Conservation (phyloP, 345 rosid species). For the Salix arbutifolia region DNA sequence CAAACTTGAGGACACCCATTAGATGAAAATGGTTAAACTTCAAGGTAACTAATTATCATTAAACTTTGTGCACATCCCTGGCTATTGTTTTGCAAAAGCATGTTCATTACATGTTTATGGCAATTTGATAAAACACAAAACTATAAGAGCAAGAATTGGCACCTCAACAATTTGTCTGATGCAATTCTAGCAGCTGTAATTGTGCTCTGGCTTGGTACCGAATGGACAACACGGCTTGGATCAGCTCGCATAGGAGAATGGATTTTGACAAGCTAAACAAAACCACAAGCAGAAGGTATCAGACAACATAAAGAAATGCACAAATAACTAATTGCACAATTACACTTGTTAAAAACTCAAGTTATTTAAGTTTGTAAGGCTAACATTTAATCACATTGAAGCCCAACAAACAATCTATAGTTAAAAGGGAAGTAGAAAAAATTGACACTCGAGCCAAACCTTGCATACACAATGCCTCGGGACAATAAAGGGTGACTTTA, state of each 20-base stretch:
- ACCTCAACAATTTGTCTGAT: constrained; percentile 85
- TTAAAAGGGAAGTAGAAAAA: not conserved
- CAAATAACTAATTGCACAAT: not conserved
- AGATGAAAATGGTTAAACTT: not conserved
- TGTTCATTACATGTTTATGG: not conserved
- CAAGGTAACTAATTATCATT: not conserved
- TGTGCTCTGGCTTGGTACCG: constrained; percentile 56
- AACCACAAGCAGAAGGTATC: constrained; percentile 13
- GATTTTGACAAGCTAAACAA: constrained; percentile 72
- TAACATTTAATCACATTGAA: not conserved
- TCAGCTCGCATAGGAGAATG: constrained; percentile 94
- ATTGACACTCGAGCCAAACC: not conserved
- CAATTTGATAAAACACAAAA: not conserved
- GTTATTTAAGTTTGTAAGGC: not conserved
- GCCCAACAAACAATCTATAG: not conserved
- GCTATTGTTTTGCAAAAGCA: not conserved
- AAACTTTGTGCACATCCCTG: not conserved
- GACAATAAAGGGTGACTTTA: not conserved
- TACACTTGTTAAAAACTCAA: not conserved
- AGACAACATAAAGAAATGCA: not conserved
- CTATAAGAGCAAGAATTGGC: not conserved
- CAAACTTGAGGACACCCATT: not conserved
- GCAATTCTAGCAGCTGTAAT: constrained; percentile 76
- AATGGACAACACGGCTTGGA: constrained; percentile 62
- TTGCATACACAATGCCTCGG: not conserved